Percentiles rank a stretch among this genome's conserved stretches.
phyloP scores from a whole-genome alignment of 441 rosid genomes.

The Viola pubescens region DNA sequence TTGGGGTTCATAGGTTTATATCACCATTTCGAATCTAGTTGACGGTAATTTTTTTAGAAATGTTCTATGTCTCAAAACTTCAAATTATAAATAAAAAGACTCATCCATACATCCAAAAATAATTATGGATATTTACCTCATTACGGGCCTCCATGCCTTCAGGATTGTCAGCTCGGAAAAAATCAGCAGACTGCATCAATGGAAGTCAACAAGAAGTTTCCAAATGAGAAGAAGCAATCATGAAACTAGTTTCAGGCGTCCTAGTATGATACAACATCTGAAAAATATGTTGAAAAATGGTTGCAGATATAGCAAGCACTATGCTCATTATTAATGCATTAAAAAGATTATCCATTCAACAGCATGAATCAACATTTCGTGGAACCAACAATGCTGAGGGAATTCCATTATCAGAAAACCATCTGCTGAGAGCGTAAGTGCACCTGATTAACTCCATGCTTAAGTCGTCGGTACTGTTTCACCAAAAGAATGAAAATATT shows the following conservation, averaged over 20 bases:
- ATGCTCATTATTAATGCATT: too few species aligned
- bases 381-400: background rate
- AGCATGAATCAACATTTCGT: background rate
- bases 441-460: slow-evolving; percentile 93
- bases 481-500: slow-evolving; percentile 16
- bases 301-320: too few species aligned
- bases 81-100: too few species aligned
- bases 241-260: background rate
- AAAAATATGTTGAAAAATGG: too few species aligned
- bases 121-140: slow-evolving; percentile 49
- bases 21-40: too few species aligned
- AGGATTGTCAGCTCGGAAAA: slow-evolving; percentile 94
- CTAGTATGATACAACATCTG: too few species aligned
- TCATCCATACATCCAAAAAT: too few species aligned
- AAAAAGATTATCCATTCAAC: too few species aligned
- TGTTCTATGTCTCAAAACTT: too few species aligned
- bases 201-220: slow-evolving; percentile 22
- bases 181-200: slow-evolving; percentile 81
- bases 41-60: too few species aligned
- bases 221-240: slow-evolving; percentile 7
- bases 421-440: background rate
- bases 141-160: slow-evolving; percentile 99
- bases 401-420: background rate
- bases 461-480: slow-evolving; percentile 96
- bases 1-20: too few species aligned